These are phyloP conservation scores for Yarrowia hollandica DNA, from an alignment of 805 yeast species.

Conservation along the genomic window DNA sequence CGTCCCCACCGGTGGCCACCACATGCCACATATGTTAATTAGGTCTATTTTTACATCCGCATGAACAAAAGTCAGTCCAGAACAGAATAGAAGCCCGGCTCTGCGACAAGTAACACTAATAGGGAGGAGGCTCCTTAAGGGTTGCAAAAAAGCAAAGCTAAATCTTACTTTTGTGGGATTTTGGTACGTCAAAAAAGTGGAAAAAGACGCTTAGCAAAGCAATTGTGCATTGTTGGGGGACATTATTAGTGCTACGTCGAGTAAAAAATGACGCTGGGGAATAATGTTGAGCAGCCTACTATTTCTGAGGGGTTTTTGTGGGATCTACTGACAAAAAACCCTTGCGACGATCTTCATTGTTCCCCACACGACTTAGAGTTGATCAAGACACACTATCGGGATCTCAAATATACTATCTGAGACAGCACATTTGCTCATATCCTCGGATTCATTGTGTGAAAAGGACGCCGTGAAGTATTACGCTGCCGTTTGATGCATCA, in stretches of 20 bases:
- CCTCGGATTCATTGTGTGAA: background rate
- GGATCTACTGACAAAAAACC: background rate
- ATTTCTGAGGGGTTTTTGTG: background rate
- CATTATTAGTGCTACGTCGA: background rate
- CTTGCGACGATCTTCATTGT: background rate
- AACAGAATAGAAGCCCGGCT: slow-evolving; percentile 5
- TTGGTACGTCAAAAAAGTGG: background rate
- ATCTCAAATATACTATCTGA: background rate
- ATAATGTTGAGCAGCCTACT: background rate
- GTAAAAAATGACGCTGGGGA: background rate
- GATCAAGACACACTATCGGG: slow-evolving; percentile 10
- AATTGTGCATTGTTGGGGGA: slow-evolving; percentile 20
- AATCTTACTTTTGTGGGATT: background rate
- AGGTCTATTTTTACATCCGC: slow-evolving; percentile 10
- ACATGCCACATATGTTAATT: background rate
- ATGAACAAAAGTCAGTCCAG: slow-evolving; percentile 10
- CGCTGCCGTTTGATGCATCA: background rate
- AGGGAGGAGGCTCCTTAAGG: too few relatives aligned
- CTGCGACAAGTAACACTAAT: too few relatives aligned
- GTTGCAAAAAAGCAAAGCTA: background rate
- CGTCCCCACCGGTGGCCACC: background rate
- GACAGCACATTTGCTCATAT: slow-evolving; percentile 12
- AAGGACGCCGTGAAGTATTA: background rate
- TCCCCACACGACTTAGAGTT: slow-evolving; percentile 25
- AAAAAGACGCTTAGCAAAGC: background rate